Evolutionary conservation across 345 rosid species (phyloP), one percentile per base, ranked within the genome.

Genomic region (Eucalyptus albens): DNA sequence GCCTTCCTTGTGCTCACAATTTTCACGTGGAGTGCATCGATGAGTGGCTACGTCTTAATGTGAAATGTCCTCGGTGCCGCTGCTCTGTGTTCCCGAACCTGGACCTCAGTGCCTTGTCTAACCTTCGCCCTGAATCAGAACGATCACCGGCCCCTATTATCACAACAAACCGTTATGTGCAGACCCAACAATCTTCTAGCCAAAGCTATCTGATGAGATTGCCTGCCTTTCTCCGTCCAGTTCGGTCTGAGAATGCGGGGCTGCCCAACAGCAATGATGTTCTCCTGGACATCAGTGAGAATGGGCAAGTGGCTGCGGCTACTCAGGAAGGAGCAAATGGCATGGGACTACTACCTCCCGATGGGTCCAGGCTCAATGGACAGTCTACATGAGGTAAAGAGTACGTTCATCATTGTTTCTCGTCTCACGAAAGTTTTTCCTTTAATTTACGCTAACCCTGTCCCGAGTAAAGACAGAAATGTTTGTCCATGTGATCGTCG

Each of bases 1-100:
- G 99, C 87, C 93, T 98, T 91, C 99, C 99, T 31, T 97, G 99
- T 91, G 99, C 99, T 42, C 99, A 98, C 91, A 98, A 98, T 92
- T 98, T 98, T 93, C 99, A 98, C 89, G 98, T 98, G 40, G 99
- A 96, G 59, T 97, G 99, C 93, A 98, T 98, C 50, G 99, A 97
- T 15, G 94, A 96, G 94, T 98, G 99, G 99, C 96, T 98, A 62
- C 95, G 98, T 80, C 90, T 98, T 92, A 98, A 98, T 45, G 97
- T 98, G 85, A 98, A 98, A 90, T 98, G 99, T 92, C 99, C 99
- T 50, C 93, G 99, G 77, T 98, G 99, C 88, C 99, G 99, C 15
- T 93, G 95, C 93, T 96, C 98, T 2, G 99, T 98, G 92, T 98
- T 98, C 92, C 99, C 99, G 3, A 96, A 97, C 90, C 99, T 98